These are phyloP conservation scores for Lactarius evosmus DNA, from an alignment of 768 basidiomycete genomes.

Conservation along the genomic window DNA sequence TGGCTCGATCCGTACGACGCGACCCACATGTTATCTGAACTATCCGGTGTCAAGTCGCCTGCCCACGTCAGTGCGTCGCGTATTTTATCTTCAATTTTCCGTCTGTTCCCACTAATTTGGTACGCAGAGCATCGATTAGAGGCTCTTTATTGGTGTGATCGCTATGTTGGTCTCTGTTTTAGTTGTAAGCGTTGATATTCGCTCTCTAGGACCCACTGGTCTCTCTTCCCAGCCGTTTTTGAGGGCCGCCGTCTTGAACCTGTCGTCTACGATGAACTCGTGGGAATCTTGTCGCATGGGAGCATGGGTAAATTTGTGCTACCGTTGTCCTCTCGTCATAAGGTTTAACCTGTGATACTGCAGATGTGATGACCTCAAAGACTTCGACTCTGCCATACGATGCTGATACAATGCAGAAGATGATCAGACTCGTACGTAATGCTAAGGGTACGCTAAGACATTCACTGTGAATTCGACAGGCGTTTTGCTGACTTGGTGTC, in stretches of 20 bases:
- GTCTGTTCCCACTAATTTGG: not conserved
- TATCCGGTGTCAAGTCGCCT: slow-evolving; percentile 14
- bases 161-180: not conserved
- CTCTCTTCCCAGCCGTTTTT: slow-evolving; percentile 30
- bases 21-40: slow-evolving; percentile 32
- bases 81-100: not conserved
- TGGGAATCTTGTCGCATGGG: slow-evolving; percentile 38
- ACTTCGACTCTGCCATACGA: slow-evolving; percentile 23
- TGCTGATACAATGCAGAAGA: slow-evolving; percentile 7
- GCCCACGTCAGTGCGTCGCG: slow-evolving; percentile 26
- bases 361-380: slow-evolving; percentile 19
- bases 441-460: slow-evolving; percentile 6
- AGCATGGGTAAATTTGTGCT: slow-evolving; percentile 39
- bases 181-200: slow-evolving; percentile 9
- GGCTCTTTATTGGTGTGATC: slow-evolving; percentile 30
- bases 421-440: slow-evolving; percentile 12
- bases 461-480: too few relatives aligned
- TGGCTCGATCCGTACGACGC: slow-evolving; percentile 49
- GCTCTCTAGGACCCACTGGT: slow-evolving; percentile 30
- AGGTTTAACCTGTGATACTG: not conserved
- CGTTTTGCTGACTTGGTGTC: not conserved
- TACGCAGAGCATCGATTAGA: slow-evolving; percentile 29
- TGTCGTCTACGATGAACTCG: slow-evolving; percentile 33
- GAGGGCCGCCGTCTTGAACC: slow-evolving; percentile 11
- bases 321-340: not conserved